These are phyloP conservation scores for Xylaria venustula DNA, from an alignment of 495 filamentous ascomycete genomes.

Conservation along the genomic window DNA sequence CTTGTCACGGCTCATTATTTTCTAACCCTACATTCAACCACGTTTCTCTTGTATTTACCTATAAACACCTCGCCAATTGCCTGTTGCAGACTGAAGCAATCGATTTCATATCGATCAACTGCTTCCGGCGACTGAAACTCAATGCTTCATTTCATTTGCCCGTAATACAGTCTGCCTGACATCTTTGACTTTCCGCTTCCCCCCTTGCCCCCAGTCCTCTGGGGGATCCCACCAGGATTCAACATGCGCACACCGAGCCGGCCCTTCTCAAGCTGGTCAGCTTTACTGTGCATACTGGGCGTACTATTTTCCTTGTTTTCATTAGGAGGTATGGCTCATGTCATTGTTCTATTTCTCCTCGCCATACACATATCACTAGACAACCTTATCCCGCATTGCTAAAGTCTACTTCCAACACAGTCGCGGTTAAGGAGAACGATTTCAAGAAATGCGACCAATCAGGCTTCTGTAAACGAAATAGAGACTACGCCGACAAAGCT, in stretches of 20 bases:
- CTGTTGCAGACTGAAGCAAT: neutral
- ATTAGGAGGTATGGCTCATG: constrained; percentile 44
- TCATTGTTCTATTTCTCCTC: neutral
- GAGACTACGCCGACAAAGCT: constrained; percentile 79
- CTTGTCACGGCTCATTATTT: constrained; percentile 1
- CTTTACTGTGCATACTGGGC: constrained; percentile 48
- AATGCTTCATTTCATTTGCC: neutral
- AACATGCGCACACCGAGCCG: constrained; percentile 42
- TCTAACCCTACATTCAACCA: neutral
- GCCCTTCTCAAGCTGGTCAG: constrained; percentile 56
- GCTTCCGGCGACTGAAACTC: neutral
- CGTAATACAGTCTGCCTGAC: neutral
- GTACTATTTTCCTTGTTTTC: constrained; percentile 44
- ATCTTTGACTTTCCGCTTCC: neutral
- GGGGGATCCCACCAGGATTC: constrained; percentile 14
- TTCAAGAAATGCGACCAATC: constrained; percentile 96
- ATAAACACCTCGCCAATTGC: neutral
- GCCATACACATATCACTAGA: neutral
- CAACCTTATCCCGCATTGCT: neutral
- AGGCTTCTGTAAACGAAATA: constrained; percentile 94
- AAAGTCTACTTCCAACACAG: constrained; percentile 39
- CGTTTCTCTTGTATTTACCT: neutral
- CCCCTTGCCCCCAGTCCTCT: constrained; percentile 7
- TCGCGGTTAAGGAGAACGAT: constrained; percentile 85
- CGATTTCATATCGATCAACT: neutral